These are phyloP conservation scores for Paratinospora sagittata DNA, from an alignment of 164 flowering plant species.

Conservation along the genomic window DNA sequence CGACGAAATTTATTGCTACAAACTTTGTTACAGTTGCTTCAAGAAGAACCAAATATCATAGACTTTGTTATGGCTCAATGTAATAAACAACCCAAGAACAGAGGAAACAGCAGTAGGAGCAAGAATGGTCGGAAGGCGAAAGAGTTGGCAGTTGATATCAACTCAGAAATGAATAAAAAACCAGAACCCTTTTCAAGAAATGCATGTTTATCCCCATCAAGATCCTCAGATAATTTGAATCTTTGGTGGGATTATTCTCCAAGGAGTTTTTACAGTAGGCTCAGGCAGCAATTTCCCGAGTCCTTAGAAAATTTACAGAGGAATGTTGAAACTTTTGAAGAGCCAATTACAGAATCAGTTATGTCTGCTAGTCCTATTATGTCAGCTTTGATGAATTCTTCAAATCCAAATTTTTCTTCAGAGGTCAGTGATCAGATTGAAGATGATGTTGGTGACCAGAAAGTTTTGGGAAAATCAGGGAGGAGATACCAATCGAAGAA, in stretches of 20 bases:
- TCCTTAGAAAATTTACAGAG: background rate
- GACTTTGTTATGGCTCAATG: constrained; percentile 7
- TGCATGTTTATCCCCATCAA: background rate
- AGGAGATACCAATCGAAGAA: constrained; percentile 13
- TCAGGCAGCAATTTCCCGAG: background rate
- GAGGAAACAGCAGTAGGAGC: background rate
- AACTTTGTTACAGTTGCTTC: constrained; percentile 4
- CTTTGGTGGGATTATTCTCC: background rate
- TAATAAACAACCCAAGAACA: background rate
- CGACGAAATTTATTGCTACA: background rate
- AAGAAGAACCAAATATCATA: constrained; percentile 1
- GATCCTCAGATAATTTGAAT: background rate
- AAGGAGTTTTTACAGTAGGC: background rate
- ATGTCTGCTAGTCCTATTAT: background rate
- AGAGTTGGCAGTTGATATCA: background rate
- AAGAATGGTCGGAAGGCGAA: background rate
- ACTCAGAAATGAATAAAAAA: background rate
- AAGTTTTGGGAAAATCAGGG: constrained; percentile 2
- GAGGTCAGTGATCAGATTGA: constrained; percentile 9
- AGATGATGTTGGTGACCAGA: constrained; percentile 2
- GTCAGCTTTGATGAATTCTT: background rate
- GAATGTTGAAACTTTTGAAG: background rate
- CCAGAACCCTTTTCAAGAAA: background rate
- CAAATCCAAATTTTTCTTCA: background rate
- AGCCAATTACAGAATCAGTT: background rate